These are phyloP conservation scores for Calonectria honghensis DNA, from an alignment of 2,329 filamentous ascomycete genomes.

Conservation along the genomic window DNA sequence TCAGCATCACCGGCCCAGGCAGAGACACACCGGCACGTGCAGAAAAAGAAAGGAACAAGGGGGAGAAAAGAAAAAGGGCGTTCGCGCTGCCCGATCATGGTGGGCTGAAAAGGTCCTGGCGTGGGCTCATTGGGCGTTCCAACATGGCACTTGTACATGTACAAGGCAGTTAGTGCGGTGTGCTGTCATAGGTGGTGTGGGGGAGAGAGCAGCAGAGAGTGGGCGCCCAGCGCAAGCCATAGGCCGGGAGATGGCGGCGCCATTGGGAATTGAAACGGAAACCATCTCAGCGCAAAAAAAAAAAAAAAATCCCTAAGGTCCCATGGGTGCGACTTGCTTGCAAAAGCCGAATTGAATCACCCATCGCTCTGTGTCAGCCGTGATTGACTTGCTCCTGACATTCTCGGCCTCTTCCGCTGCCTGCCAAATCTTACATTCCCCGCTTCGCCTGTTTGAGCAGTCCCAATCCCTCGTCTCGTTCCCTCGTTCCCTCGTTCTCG, in stretches of 20 bases:
- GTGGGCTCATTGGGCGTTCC: slow-evolving; percentile 9
- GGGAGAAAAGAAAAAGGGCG: background rate
- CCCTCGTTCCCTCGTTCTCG: background rate
- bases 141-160: slow-evolving; percentile 17
- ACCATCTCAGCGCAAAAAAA: background rate
- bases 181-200: slow-evolving; percentile 19
- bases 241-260: slow-evolving; percentile 17
- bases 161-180: slow-evolving; percentile 13
- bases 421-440: slow-evolving; percentile 27
- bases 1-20: background rate
- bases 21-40: background rate
- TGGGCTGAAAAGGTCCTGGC: background rate
- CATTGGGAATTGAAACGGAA: slow-evolving; percentile 16
- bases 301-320: background rate
- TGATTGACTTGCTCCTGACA: slow-evolving; percentile 19
- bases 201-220: slow-evolving; percentile 14
- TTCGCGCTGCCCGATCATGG: background rate
- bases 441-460: slow-evolving; percentile 19
- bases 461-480: slow-evolving; percentile 14
- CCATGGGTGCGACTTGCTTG: background rate
- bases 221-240: slow-evolving; percentile 17
- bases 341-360: slow-evolving; percentile 24
- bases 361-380: slow-evolving; percentile 15
- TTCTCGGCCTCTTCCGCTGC: slow-evolving; percentile 20
- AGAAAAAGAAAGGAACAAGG: background rate